Evolutionary conservation across 352 stramenopile genomes (phyloP).

Genomic region (Phytophthora pinifolia): DNA sequence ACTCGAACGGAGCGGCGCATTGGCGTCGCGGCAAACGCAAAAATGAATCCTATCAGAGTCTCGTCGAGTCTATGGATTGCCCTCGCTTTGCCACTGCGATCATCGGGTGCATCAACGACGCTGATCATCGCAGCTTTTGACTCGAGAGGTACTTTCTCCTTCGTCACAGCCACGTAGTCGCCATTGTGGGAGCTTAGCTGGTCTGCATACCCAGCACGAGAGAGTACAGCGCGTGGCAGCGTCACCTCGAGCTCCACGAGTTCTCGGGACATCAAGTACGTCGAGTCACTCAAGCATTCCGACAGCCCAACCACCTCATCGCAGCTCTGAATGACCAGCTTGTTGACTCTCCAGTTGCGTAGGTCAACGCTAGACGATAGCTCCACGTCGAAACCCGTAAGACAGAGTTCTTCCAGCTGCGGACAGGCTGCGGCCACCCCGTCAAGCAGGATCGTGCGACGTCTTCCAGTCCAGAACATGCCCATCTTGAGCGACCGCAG

Average conservation of each 20-base stretch:
- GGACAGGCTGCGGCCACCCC: conserved; percentile 6
- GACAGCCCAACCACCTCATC: conserved; percentile 2
- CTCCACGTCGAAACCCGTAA: background rate
- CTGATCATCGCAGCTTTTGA: conserved; percentile 16
- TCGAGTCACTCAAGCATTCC: conserved; percentile 7
- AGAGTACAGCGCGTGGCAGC: background rate
- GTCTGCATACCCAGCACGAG: background rate
- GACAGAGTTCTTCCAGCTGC: conserved; percentile 7
- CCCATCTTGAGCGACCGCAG: conserved; percentile 8
- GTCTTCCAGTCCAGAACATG: conserved; percentile 10
- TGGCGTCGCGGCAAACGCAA: conserved; percentile 18
- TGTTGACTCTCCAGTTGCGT: conserved; percentile 11
- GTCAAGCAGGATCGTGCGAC: conserved; percentile 2
- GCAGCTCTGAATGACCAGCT: conserved; percentile 5
- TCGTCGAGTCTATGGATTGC: conserved; percentile 4
- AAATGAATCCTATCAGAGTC: conserved; percentile 7
- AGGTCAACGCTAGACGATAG: background rate
- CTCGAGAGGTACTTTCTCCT: conserved; percentile 5
- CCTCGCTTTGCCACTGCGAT: background rate
- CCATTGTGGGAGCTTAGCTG: background rate
- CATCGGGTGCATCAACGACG: background rate
- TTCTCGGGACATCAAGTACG: conserved; percentile 3
- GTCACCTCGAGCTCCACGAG: conserved; percentile 12
- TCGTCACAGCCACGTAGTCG: conserved; percentile 6
- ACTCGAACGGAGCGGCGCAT: conserved; percentile 8